Conservation (phyloP, 495 filamentous ascomycete genomes). For the Hypoxylon lenormandii region DNA sequence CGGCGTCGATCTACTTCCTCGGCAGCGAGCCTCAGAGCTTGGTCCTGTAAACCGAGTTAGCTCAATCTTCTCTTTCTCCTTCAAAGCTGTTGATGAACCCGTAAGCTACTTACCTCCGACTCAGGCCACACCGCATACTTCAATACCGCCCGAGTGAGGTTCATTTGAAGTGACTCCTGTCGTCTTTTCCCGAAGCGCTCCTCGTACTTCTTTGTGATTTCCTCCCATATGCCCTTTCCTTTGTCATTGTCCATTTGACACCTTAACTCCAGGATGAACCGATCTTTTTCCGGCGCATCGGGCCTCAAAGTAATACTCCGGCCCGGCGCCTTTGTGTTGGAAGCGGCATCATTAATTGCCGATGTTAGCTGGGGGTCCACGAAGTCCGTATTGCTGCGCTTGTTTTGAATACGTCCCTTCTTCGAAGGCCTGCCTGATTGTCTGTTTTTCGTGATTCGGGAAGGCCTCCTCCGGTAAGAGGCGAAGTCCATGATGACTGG, state of each 20-base stretch:
- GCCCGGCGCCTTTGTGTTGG: conserved; percentile 6
- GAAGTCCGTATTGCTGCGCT: conserved; percentile 43
- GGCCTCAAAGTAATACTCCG: conserved; percentile 53
- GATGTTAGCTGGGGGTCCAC: conserved; percentile 37
- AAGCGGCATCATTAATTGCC: conserved; percentile 43
- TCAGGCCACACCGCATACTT: conserved; percentile 61
- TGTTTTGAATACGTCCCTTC: conserved; percentile 45
- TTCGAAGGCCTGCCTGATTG: conserved; percentile 46
- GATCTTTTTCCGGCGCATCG: conserved; percentile 62
- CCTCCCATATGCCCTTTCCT: conserved; percentile 66
- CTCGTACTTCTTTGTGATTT: conserved; percentile 61
- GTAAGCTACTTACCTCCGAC: conserved; percentile 54
- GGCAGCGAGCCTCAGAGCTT: conserved; percentile 41
- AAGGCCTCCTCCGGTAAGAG: conserved; percentile 38
- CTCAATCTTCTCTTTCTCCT: neutral
- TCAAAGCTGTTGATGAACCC: neutral
- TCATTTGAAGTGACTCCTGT: conserved; percentile 64
- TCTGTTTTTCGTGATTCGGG: conserved; percentile 32
- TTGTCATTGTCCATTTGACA: conserved; percentile 59
- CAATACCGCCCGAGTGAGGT: conserved; percentile 60
- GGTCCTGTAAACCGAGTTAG: conserved; percentile 44
- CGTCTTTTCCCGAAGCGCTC: conserved; percentile 54
- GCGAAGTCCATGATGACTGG: conserved; percentile 37
- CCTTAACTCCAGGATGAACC: conserved; percentile 58
- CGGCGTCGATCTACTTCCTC: conserved; percentile 48